These are phyloP conservation scores for Fomitopsis pinicola DNA, from an alignment of 1,284 basidiomycete species.

Conservation along the genomic window DNA sequence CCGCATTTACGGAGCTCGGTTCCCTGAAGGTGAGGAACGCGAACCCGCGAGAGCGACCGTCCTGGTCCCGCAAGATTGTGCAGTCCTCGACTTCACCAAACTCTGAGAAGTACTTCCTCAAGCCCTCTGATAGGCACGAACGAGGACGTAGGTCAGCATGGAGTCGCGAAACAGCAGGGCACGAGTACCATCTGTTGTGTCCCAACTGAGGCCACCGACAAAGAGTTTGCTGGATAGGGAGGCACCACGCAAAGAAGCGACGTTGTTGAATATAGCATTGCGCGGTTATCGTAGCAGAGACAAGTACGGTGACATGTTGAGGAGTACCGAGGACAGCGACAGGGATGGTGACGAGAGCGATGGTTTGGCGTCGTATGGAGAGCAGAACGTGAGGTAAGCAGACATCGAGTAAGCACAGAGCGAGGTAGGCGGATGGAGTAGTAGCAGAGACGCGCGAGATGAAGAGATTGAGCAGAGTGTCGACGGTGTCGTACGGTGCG, in stretches of 20 bases:
- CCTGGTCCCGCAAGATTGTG: constrained; percentile 90
- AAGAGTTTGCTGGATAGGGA: constrained; percentile 84
- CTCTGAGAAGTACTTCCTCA: constrained; percentile 64
- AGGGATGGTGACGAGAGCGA: constrained; percentile 22
- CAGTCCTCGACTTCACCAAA: constrained; percentile 84
- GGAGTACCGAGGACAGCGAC: constrained; percentile 24
- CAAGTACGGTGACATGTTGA: constrained; percentile 22
- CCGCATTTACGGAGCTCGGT: constrained; percentile 70
- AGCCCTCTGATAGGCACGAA: constrained; percentile 46
- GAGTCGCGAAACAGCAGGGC: constrained; percentile 15
- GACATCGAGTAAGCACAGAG: no score
- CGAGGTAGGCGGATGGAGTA: constrained; percentile 16
- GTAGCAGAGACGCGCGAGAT: constrained; percentile 23
- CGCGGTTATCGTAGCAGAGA: constrained; percentile 13
- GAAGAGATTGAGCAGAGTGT: not conserved
- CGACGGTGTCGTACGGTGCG: constrained; percentile 6
- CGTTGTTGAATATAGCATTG: constrained; percentile 15
- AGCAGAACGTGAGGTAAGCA: constrained; percentile 19
- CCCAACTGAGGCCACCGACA: constrained; percentile 95
- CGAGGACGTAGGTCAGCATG: not conserved
- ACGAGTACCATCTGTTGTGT: constrained; percentile 86
- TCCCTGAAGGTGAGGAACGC: constrained; percentile 92
- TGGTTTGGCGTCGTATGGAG: constrained; percentile 27
- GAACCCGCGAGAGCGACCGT: constrained; percentile 87
- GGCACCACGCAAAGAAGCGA: constrained; percentile 3